phyloP scores from a whole-genome alignment of 495 filamentous ascomycete species.

The Penicillium odoratum region DNA sequence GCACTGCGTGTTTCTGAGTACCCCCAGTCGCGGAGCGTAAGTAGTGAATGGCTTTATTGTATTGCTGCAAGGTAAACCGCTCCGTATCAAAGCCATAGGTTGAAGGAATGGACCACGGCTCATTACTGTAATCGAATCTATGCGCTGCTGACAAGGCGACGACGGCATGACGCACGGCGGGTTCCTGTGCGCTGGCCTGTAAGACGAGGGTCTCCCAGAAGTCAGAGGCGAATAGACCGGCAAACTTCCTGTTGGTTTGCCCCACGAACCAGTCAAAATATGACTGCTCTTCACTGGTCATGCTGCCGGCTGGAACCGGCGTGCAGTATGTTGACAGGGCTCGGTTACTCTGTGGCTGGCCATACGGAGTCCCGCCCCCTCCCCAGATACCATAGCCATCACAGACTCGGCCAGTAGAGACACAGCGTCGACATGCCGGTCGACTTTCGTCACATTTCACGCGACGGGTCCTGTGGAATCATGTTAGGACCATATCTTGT shows the following conservation, averaged over 20 bases:
- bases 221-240: slow-evolving; percentile 61
- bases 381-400: slow-evolving; percentile 59
- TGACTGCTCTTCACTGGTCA: slow-evolving; percentile 45
- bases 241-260: slow-evolving; percentile 57
- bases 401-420: slow-evolving; percentile 56
- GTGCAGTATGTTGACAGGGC: slow-evolving; percentile 22
- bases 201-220: slow-evolving; percentile 60
- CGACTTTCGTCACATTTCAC: slow-evolving; percentile 61
- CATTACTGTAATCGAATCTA: slow-evolving; percentile 31
- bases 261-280: slow-evolving; percentile 62
- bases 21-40: slow-evolving; percentile 3
- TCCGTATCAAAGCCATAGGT: slow-evolving; percentile 12
- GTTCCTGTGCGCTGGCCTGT: slow-evolving; percentile 60
- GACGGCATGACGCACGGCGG: slow-evolving; percentile 64
- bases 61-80: slow-evolving; percentile 23
- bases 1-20: slow-evolving; percentile 15
- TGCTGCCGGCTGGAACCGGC: slow-evolving; percentile 21
- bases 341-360: slow-evolving; percentile 26
- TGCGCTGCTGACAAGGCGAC: slow-evolving; percentile 65
- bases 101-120: slow-evolving; percentile 7
- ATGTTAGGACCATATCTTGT: neutral
- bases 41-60: slow-evolving; percentile 26
- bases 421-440: slow-evolving; percentile 54
- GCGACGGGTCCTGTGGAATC: slow-evolving; percentile 32
- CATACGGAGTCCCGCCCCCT: slow-evolving; percentile 36